A percentile compares a stretch with the other conserved stretches of the same genome.
Evolutionary conservation across 2,329 filamentous ascomycete genomes (phyloP).

Genomic region (Lanzia echinophila): DNA sequence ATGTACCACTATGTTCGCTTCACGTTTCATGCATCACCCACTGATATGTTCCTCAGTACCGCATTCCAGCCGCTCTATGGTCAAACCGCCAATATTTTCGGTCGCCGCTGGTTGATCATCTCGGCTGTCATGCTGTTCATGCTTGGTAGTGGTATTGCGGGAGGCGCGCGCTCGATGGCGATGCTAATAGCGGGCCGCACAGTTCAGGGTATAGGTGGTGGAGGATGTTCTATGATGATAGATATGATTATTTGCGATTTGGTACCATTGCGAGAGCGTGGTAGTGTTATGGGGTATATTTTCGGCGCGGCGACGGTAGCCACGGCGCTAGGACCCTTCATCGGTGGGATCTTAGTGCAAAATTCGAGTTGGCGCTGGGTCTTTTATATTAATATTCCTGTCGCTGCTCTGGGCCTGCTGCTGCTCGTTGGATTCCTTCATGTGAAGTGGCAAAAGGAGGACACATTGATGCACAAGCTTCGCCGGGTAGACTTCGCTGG

Average conservation of each 20-base stretch:
- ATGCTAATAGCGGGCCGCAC: neutral
- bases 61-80: slow-evolving; percentile 29
- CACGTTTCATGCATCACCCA: neutral
- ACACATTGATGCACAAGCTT: slow-evolving; percentile 25
- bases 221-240: neutral
- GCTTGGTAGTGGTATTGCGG: slow-evolving; percentile 39
- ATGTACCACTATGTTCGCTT: neutral
- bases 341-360: slow-evolving; percentile 38
- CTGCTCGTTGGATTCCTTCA: slow-evolving; percentile 11
- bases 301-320: neutral
- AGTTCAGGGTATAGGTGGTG: neutral
- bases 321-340: slow-evolving; percentile 29
- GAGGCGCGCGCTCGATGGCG: neutral
- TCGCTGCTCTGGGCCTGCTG: slow-evolving; percentile 9
- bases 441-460: neutral
- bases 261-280: neutral
- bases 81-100: slow-evolving; percentile 46
- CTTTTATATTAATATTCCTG: slow-evolving; percentile 15
- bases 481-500: slow-evolving; percentile 57
- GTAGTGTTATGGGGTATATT: neutral
- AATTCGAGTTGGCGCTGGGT: slow-evolving; percentile 33
- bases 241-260: slow-evolving; percentile 2
- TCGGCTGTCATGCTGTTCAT: slow-evolving; percentile 40
- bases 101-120: slow-evolving; percentile 39
- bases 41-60: neutral